Evolutionary conservation across 352 stramenopile species (phyloP), one percentile per base, ranked within the genome.

Genomic region (Pythium aquatile): DNA sequence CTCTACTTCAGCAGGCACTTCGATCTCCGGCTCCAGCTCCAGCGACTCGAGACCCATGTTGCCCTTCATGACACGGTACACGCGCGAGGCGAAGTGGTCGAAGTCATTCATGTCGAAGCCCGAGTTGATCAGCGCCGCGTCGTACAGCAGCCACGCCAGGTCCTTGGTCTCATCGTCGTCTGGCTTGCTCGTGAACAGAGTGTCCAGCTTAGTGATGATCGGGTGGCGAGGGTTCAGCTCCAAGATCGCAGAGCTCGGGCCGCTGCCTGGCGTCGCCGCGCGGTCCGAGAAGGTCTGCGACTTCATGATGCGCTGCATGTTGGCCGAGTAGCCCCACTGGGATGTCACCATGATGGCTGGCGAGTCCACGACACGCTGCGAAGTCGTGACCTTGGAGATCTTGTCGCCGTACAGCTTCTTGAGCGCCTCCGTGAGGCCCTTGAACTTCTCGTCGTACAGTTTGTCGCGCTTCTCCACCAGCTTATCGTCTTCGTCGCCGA

Each of bases 281-380:
- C 85, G 83, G 65, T 96, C 93, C 7, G 85, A 80, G 71, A 99
- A 98, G 16, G 98, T 98, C 82, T 99, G 98, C 28, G 97, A 83
- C 74, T 98, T 94, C 90, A 99, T 98, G 77, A 99, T 99, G 44
- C 97, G 89, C 78, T 99, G 97, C 97, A 99, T 99, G 79, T 99
- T 99, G 16, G 98, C 97, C 44, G 90, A 98, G 79, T 99, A 93
- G 24, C 97, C 97, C 81, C 96, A 99, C 73, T 99, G 90, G 5
- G 90, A 95, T 9, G 95, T 98, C 39, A 98, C 93, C 67, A 99
- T 97, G 62, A 99, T 95, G 2, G 93, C 94, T 13, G 98, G 97
- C 42, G 94, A 94, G 33, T 90, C 89, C 40, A 94, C 80, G 5
- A 99, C 82, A 59, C 96, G 91, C 65, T 98, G 91, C 7, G 97